A percentile compares a stretch with the other conserved stretches of the same genome.
These are phyloP conservation scores for Globisporangium sylvaticum DNA, from an alignment of 352 stramenopile genomes.

Conservation along the genomic window DNA sequence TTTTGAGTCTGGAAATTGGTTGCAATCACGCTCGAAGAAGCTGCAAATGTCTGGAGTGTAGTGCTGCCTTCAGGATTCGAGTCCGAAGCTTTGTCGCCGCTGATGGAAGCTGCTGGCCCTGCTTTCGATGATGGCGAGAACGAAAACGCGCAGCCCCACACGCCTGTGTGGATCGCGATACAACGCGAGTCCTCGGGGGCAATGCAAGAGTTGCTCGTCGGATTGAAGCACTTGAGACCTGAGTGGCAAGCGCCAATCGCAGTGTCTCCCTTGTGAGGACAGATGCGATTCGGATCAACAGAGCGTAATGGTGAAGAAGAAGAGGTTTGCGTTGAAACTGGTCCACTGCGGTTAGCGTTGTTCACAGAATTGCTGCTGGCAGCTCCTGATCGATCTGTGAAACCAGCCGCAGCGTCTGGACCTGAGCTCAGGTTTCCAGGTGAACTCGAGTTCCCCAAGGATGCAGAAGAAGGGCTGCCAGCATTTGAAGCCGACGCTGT, in stretches of 20 bases:
- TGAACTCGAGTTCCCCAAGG: neutral
- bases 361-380: neutral
- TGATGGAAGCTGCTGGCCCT: neutral
- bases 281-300: neutral
- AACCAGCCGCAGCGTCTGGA: neutral
- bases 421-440: neutral
- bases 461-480: neutral
- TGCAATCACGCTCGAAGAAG: neutral
- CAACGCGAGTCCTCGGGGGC: slow-evolving; percentile 3
- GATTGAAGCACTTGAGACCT: neutral
- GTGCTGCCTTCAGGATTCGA: neutral
- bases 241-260: neutral
- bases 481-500: neutral
- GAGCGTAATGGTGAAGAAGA: neutral
- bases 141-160: slow-evolving; percentile 1
- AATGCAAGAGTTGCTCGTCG: neutral
- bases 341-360: neutral
- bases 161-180: neutral
- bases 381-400: neutral
- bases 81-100: neutral
- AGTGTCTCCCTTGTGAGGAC: slow-evolving; percentile 5
- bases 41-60: neutral
- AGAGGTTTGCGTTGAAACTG: neutral
- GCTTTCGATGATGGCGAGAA: neutral
- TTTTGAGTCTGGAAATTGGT: neutral